A percentile compares a stretch with the other conserved stretches of the same genome.
These are phyloP conservation scores for Ramularia endophylla DNA, from an alignment of 2,329 filamentous ascomycete genomes.

Conservation along the genomic window DNA sequence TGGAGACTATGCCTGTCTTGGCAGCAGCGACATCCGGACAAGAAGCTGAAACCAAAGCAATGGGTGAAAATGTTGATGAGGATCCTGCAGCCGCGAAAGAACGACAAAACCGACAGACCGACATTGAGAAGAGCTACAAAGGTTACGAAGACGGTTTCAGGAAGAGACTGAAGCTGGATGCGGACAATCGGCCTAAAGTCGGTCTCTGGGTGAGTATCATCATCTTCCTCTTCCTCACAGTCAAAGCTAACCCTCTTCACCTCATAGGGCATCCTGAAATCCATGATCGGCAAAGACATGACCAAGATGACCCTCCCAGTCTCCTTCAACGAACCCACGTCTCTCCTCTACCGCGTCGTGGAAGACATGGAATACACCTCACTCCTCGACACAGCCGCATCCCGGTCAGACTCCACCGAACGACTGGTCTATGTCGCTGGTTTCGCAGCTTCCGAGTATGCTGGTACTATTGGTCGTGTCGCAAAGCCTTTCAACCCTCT, in stretches of 20 bases:
- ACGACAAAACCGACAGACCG: conserved; percentile 22
- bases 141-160: conserved; percentile 90
- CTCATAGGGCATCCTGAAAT: conserved; percentile 82
- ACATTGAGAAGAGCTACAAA: conserved; percentile 72
- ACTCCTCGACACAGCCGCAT: conserved; percentile 80
- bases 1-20: conserved; percentile 53
- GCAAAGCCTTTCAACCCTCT: conserved; percentile 98
- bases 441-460: conserved; percentile 94
- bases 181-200: conserved; percentile 87
- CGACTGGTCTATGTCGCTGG: conserved; percentile 91
- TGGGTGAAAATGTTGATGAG: conserved; percentile 13
- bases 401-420: conserved; percentile 80
- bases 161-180: conserved; percentile 76
- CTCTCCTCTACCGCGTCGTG: conserved; percentile 84
- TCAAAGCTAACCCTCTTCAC: too few relatives aligned
- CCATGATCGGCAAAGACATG: conserved; percentile 99
- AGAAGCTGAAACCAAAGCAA: conserved; percentile 18
- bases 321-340: conserved; percentile 98
- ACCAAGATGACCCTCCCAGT: conserved; percentile 99
- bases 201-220: conserved; percentile 76
- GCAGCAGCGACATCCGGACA: conserved; percentile 31
- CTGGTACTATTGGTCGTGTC: conserved; percentile 91
- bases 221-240: conserved; percentile 21
- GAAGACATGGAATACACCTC: conserved; percentile 99
- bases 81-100: too few relatives aligned